These are phyloP conservation scores for Parasitella parasitica DNA, from an alignment of 371 early-diverging fungal genomes.

Conservation along the genomic window DNA sequence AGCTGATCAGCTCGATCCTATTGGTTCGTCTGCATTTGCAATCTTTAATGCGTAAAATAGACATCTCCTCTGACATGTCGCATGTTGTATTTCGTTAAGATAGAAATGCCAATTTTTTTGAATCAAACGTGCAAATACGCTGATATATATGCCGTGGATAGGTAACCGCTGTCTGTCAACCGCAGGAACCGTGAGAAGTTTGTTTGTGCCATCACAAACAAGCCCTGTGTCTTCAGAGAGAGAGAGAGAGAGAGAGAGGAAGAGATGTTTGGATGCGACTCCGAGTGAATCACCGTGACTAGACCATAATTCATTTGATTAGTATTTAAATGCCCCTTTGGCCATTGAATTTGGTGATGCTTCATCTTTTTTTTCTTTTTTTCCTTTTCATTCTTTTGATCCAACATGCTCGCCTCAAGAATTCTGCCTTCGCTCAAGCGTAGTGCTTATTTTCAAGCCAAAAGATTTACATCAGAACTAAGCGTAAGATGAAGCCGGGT, in stretches of 20 bases:
- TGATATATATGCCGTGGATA: background rate
- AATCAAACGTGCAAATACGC: background rate
- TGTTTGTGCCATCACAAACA: background rate
- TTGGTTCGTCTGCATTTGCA: slow-evolving; percentile 3
- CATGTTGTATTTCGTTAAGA: no score
- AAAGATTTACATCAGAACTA: slow-evolving; percentile 21
- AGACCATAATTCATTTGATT: background rate
- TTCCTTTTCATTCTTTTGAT: background rate
- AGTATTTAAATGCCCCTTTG: background rate
- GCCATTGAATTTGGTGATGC: background rate
- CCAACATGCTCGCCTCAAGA: slow-evolving; percentile 16
- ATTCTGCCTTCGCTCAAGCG: slow-evolving; percentile 5
- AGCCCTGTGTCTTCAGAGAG: background rate
- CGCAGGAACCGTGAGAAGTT: slow-evolving; percentile 7
- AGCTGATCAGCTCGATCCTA: background rate
- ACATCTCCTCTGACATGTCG: no score
- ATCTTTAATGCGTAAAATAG: no score
- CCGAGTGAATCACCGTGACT: slow-evolving; percentile 19
- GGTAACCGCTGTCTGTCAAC: background rate
- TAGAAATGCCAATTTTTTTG: no score
- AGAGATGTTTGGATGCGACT: background rate
- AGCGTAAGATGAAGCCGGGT: slow-evolving; percentile 7
- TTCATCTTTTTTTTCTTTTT: no score
- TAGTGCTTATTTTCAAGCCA: slow-evolving; percentile 13
- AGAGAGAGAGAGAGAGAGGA: no score